Percentiles rank a stretch among this genome's conserved stretches.
phyloP scores from a whole-genome alignment of 108 stramenopile genomes.

The Licmophora abbreviata region DNA sequence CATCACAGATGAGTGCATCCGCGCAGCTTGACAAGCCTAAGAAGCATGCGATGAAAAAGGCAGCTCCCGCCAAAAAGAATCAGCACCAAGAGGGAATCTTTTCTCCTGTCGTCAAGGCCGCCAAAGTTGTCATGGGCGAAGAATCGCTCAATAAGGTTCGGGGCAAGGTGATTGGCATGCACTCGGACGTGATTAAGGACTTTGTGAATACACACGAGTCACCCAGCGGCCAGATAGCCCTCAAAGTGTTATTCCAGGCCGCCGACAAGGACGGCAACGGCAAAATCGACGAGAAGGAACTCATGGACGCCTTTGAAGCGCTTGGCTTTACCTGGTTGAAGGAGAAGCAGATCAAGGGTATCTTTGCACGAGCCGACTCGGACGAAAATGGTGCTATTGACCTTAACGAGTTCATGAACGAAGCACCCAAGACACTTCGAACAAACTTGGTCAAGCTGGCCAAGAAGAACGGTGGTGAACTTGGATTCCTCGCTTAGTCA shows the following conservation, averaged over 20 bases:
- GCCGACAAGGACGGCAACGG: conserved; percentile 58
- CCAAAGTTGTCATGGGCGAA: conserved; percentile 54
- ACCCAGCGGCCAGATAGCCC: conserved; percentile 40
- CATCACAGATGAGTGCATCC: no score
- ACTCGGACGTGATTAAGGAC: conserved; percentile 61
- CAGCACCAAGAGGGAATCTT: conserved; percentile 57
- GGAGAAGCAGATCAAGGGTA: conserved; percentile 66
- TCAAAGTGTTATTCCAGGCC: conserved; percentile 42
- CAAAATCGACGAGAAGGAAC: conserved; percentile 49
- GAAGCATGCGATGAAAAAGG: no score
- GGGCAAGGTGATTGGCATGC: conserved; percentile 56
- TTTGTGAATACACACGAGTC: conserved; percentile 72
- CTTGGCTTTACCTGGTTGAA: conserved; percentile 69
- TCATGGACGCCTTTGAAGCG: conserved; percentile 27
- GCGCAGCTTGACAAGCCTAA: no score
- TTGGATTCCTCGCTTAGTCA: conserved; percentile 77
- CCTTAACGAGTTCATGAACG: conserved; percentile 60
- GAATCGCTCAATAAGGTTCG: conserved; percentile 64
- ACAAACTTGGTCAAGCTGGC: conserved; percentile 79
- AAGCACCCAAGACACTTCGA: conserved; percentile 65
- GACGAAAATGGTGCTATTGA: conserved; percentile 54
- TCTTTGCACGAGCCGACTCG: conserved; percentile 62
- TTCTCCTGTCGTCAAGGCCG: conserved; percentile 54
- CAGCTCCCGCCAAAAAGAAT: conserved; percentile 10
- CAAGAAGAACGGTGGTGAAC: conserved; percentile 80